A percentile compares a stretch with the other conserved stretches of the same genome.
Evolutionary conservation across 108 stramenopile genomes (phyloP).

Genomic region (Stephanodiscus triporus): DNA sequence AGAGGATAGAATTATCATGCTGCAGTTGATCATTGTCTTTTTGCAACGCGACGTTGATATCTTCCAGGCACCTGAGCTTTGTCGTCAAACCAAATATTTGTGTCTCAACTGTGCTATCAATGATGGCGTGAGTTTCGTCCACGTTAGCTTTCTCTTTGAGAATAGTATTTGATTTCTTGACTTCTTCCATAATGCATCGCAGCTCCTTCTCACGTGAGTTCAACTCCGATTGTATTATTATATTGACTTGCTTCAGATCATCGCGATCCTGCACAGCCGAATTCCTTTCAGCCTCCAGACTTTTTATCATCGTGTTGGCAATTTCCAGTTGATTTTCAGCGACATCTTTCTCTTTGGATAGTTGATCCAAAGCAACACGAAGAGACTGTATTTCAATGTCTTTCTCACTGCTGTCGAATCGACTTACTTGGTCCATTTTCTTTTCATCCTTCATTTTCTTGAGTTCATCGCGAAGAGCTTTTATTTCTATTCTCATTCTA

Average conservation of each 20-base stretch:
- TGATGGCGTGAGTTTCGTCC: not conserved
- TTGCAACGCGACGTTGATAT: not conserved
- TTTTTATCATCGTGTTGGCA: not conserved
- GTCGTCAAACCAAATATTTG: not conserved
- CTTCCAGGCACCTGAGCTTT: not conserved
- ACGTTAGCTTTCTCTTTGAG: not conserved
- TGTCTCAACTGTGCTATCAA: too few species aligned
- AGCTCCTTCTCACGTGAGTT: not conserved
- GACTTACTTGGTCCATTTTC: not conserved
- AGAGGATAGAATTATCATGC: not conserved
- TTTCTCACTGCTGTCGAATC: not conserved
- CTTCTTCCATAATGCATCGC: not conserved
- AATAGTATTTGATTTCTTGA: not conserved
- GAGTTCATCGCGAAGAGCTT: slow-evolving; percentile 13
- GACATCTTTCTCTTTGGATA: slow-evolving; percentile 18
- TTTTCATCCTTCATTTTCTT: slow-evolving; percentile 13
- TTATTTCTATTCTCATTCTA: slow-evolving; percentile 18
- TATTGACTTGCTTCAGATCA: slow-evolving; percentile 6
- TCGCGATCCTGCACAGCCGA: slow-evolving; percentile 1
- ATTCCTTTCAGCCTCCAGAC: slow-evolving; percentile 2
- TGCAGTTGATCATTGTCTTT: not conserved
- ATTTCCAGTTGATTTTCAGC: slow-evolving; percentile 1
- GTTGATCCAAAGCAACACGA: slow-evolving; percentile 15
- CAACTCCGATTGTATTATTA: slow-evolving; percentile 12
- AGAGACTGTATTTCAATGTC: slow-evolving; percentile 20